Evolutionary conservation across 2,329 filamentous ascomycete genomes (phyloP).

Genomic region (Fusarium piperis): DNA sequence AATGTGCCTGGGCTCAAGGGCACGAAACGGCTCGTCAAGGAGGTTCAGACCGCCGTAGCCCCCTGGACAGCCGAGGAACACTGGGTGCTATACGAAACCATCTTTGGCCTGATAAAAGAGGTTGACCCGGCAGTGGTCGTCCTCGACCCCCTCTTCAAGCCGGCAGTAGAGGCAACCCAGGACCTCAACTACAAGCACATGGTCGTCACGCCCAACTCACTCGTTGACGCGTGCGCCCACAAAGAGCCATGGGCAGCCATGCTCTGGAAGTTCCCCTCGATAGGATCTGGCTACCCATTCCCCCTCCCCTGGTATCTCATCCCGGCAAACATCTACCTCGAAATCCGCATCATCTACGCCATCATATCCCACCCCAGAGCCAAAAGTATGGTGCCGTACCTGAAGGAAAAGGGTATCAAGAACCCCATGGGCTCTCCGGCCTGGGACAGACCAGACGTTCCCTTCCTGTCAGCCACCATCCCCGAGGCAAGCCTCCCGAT

Average conservation of each 20-base stretch:
- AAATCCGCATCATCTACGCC: slow-evolving; percentile 30
- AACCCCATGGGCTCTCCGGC: slow-evolving; percentile 34
- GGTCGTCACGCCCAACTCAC: slow-evolving; percentile 55
- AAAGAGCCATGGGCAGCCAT: slow-evolving; percentile 51
- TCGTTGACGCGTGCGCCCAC: slow-evolving; percentile 51
- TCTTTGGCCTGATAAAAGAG: slow-evolving; percentile 40
- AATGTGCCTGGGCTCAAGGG: slow-evolving; percentile 33
- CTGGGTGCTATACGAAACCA: slow-evolving; percentile 39
- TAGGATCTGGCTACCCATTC: slow-evolving; percentile 54
- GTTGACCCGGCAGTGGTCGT: slow-evolving; percentile 47
- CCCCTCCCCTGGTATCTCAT: slow-evolving; percentile 56
- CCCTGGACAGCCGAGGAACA: slow-evolving; percentile 47
- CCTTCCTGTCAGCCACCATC: slow-evolving; percentile 41
- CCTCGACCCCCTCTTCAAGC: slow-evolving; percentile 45
- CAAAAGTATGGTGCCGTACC: slow-evolving; percentile 45
- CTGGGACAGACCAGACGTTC: slow-evolving; percentile 35
- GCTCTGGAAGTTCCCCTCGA: slow-evolving; percentile 52
- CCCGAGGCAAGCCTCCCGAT: slow-evolving; percentile 43
- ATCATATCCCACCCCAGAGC: slow-evolving; percentile 12
- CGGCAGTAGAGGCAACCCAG: slow-evolving; percentile 36
- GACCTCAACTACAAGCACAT: slow-evolving; percentile 45
- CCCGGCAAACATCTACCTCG: slow-evolving; percentile 50
- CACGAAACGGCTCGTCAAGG: slow-evolving; percentile 9
- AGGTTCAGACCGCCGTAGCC: slow-evolving; percentile 34
- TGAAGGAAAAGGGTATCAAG: slow-evolving; percentile 39